Percentiles rank a stretch among this genome's conserved stretches.
Evolutionary conservation across 148 eudicot genomes (phyloP).

Genomic region (Agrostemma githago): DNA sequence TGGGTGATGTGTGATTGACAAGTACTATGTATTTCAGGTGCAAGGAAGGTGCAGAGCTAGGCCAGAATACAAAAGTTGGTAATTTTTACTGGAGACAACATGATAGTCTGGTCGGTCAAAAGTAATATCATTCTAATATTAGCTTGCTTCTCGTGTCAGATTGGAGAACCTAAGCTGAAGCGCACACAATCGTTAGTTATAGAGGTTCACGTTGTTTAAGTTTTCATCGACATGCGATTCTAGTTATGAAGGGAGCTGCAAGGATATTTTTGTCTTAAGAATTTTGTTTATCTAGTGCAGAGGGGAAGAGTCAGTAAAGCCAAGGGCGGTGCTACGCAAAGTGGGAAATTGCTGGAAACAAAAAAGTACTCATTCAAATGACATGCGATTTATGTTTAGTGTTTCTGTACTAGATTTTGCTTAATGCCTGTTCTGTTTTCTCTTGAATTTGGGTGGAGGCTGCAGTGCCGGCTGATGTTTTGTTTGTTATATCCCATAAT

Average conservation of each 20-base stretch:
- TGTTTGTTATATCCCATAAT: too few species aligned
- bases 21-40: constrained; percentile 38
- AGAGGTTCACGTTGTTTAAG: constrained; percentile 40
- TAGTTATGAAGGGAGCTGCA: neutral
- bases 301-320: neutral
- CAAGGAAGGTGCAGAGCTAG: constrained; percentile 34
- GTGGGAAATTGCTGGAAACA: constrained; percentile 5
- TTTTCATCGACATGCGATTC: neutral
- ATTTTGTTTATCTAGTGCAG: constrained; percentile 13
- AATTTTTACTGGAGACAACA: constrained; percentile 14
- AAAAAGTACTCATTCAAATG: constrained; percentile 11
- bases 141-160: constrained; percentile 29
- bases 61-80: constrained; percentile 49
- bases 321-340: constrained; percentile 1
- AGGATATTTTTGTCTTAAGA: neutral
- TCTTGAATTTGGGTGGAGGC: neutral
- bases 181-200: constrained; percentile 32
- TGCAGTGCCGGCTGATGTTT: too few species aligned
- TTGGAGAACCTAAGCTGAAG: constrained; percentile 35
- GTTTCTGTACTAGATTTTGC: neutral
- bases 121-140: neutral
- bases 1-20: constrained; percentile 7
- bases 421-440: neutral
- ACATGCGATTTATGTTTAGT: neutral
- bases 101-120: neutral